phyloP scores from a whole-genome alignment of 116 monocot species.

The Trichopus zeylanicus region DNA sequence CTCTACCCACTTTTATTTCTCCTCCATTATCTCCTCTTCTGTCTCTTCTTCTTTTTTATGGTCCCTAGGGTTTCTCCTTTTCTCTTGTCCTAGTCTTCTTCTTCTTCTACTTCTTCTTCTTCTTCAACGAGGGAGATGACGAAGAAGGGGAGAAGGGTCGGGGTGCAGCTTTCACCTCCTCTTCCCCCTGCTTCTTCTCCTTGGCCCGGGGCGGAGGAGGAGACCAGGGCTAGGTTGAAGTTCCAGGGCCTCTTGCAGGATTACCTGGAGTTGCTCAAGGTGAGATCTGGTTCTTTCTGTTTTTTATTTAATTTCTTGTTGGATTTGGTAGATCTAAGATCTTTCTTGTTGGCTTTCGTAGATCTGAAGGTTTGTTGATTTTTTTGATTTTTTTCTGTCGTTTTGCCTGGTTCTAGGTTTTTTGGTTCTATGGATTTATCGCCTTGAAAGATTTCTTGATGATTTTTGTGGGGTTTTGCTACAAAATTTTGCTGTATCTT shows the following conservation, averaged over 20 bases:
- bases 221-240: conserved; percentile 30
- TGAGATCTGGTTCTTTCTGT: conserved; percentile 14
- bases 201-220: conserved; percentile 16
- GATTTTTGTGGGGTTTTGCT: no score
- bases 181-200: not conserved
- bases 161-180: conserved; percentile 8
- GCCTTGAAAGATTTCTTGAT: no score
- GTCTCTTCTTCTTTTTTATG: conserved; percentile 16
- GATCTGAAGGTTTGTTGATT: not conserved
- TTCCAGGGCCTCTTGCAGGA: conserved; percentile 34
- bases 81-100: not conserved
- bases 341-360: not conserved
- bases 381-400: not conserved
- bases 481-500: no score
- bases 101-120: not conserved
- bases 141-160: conserved; percentile 21
- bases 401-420: not conserved
- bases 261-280: conserved; percentile 41
- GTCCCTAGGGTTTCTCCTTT: not conserved
- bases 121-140: conserved; percentile 21
- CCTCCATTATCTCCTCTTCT: conserved; percentile 12
- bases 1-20: conserved; percentile 7
- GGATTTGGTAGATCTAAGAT: no score
- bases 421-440: not conserved
- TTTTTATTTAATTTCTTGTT: not conserved